Evolutionary conservation across 306 rosid species (phyloP).

Genomic region (Cyamopsis tetragonoloba): DNA sequence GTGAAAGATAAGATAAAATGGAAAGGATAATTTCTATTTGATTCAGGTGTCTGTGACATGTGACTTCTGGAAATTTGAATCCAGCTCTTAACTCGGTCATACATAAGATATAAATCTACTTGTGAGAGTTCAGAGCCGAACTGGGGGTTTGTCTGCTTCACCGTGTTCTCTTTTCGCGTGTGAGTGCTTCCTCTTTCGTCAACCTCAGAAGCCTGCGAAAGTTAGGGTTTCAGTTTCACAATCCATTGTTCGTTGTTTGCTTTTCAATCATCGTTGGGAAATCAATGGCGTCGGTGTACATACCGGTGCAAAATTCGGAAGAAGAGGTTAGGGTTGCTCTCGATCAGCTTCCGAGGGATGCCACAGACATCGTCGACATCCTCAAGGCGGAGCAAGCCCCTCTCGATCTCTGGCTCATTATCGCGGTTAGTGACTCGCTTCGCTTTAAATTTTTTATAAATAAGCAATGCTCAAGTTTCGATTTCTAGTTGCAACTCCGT

Average conservation of each 20-base stretch:
- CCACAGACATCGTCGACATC: slow-evolving; percentile 90
- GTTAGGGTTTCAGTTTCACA: slow-evolving; percentile 44
- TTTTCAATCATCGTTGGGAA: background rate
- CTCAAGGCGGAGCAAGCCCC: slow-evolving; percentile 99
- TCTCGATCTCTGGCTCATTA: slow-evolving; percentile 97
- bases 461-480: background rate
- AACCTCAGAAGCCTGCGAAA: background rate
- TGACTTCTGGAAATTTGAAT: too few relatives aligned
- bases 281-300: slow-evolving; percentile 80
- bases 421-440: slow-evolving; percentile 61
- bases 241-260: background rate
- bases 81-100: background rate
- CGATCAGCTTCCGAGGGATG: slow-evolving; percentile 93
- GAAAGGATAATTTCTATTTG: background rate
- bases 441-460: background rate
- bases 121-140: background rate
- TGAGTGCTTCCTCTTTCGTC: background rate
- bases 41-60: too few relatives aligned
- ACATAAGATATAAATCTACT: background rate
- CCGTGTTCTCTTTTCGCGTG: background rate
- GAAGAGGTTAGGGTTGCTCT: slow-evolving; percentile 96
- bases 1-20: too few relatives aligned
- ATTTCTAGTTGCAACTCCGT: background rate
- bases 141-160: background rate
- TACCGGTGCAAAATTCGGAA: slow-evolving; percentile 98